Evolutionary conservation across 148 eudicot species (phyloP).

Genomic region (Rhododendron simsii): DNA sequence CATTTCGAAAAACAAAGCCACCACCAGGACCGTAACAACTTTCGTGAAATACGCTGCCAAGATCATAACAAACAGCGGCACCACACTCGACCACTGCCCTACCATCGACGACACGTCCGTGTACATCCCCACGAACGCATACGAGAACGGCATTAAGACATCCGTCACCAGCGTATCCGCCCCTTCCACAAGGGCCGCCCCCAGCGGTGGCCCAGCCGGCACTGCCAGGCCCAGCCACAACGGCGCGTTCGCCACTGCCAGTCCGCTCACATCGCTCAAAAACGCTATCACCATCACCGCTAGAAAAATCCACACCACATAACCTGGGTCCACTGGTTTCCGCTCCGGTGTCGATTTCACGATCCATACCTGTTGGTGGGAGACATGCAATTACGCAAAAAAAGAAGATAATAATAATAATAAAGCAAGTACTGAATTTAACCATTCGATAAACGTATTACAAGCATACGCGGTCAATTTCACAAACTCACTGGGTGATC

Average conservation of each 20-base stretch:
- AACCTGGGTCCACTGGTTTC: conserved; percentile 46
- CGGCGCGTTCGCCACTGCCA: conserved; percentile 69
- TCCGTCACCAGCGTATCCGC: conserved; percentile 46
- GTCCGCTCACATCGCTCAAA: conserved; percentile 49
- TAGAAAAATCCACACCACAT: conserved; percentile 40
- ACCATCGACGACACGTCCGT: conserved; percentile 45
- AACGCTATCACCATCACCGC: conserved; percentile 41
- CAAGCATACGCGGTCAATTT: too few relatives aligned
- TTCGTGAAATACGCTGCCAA: conserved; percentile 39
- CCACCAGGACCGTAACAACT: conserved; percentile 32
- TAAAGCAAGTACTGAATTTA: not conserved
- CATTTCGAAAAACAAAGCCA: conserved; percentile 43
- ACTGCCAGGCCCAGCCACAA: conserved; percentile 81
- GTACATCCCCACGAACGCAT: conserved; percentile 47
- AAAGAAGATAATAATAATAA: too few relatives aligned
- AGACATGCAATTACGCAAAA: not conserved
- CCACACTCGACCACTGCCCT: conserved; percentile 42
- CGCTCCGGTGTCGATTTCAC: conserved; percentile 52
- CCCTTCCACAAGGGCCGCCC: conserved; percentile 60
- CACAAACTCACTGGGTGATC: too few relatives aligned
- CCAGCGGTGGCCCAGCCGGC: conserved; percentile 82
- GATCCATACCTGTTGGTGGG: conserved; percentile 44
- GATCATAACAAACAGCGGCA: conserved; percentile 42
- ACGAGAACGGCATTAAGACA: conserved; percentile 65
- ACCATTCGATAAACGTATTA: not conserved